Evolutionary conservation across 2,329 filamentous ascomycete genomes (phyloP).

Genomic region (Aureobasidium musti): DNA sequence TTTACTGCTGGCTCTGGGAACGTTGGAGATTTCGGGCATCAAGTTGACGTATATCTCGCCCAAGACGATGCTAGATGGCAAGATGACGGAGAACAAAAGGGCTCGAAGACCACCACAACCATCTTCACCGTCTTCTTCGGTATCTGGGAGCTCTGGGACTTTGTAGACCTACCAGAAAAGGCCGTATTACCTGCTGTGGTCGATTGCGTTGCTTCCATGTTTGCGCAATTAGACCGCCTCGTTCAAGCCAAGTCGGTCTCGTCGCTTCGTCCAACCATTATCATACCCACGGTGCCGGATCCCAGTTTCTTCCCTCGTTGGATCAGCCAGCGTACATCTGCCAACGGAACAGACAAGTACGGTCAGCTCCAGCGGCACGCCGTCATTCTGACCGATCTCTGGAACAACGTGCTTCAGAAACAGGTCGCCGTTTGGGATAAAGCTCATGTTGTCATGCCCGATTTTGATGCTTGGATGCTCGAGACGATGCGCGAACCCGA

Average conservation of each 20-base stretch:
- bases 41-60: constrained; percentile 24
- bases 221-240: constrained; percentile 27
- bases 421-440: constrained; percentile 6
- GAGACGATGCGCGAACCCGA: constrained; percentile 26
- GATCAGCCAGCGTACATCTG: constrained; percentile 19
- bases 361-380: constrained; percentile 28
- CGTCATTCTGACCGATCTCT: constrained; percentile 27
- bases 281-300: constrained; percentile 29
- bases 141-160: constrained; percentile 26
- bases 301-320: constrained; percentile 28
- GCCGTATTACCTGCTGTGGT: constrained; percentile 7
- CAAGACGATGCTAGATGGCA: constrained; percentile 17
- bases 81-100: neutral
- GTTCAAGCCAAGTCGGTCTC: constrained; percentile 7
- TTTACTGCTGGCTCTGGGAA: neutral
- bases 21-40: constrained; percentile 24
- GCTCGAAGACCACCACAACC: neutral
- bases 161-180: constrained; percentile 8
- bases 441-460: constrained; percentile 27
- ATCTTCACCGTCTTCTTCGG: constrained; percentile 29
- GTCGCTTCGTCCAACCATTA: constrained; percentile 8
- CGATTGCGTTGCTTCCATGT: constrained; percentile 20
- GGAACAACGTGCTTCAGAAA: constrained; percentile 20
- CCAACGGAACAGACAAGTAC: constrained; percentile 19
- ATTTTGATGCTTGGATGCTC: constrained; percentile 28